phyloP scores from a whole-genome alignment of 1,284 basidiomycete species.

The Leccinum fallax region DNA sequence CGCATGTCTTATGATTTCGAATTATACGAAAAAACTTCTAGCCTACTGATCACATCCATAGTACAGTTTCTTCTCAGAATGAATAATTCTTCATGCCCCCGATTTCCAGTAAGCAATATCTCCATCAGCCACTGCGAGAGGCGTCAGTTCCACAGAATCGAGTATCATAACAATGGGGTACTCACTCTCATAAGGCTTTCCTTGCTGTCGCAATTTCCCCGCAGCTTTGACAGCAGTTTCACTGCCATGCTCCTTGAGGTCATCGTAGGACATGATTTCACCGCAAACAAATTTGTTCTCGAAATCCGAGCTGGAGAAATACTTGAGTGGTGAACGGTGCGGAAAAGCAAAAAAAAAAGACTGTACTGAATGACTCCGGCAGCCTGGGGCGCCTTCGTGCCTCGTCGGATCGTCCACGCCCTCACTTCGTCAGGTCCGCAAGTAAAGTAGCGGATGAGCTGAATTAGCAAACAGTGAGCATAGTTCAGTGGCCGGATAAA shows the following conservation, averaged over 20 bases:
- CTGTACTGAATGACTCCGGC: constrained; percentile 98
- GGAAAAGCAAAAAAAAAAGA: neutral
- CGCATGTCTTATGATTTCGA: neutral
- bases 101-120: constrained; percentile 87
- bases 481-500: neutral
- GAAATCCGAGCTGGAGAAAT: constrained; percentile 73
- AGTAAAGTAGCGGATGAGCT: constrained; percentile 96
- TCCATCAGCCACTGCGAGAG: constrained; percentile 69
- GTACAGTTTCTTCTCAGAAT: constrained; percentile 9
- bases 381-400: constrained; percentile 94
- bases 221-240: constrained; percentile 93
- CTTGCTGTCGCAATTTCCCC: constrained; percentile 95
- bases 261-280: constrained; percentile 94
- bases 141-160: constrained; percentile 6
- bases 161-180: constrained; percentile 14
- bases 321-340: constrained; percentile 17
- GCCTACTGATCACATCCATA: constrained; percentile 14
- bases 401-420: constrained; percentile 96
- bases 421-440: constrained; percentile 96
- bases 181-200: constrained; percentile 93
- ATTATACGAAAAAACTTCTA: constrained; percentile 21
- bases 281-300: constrained; percentile 99
- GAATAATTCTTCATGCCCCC: constrained; percentile 45
- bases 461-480: constrained; percentile 11
- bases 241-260: constrained; percentile 90